Percentiles rank a stretch among this genome's conserved stretches.
These are phyloP conservation scores for Kalanchoe fedtschenkoi DNA, from an alignment of 164 flowering plant genomes.

Conservation along the genomic window DNA sequence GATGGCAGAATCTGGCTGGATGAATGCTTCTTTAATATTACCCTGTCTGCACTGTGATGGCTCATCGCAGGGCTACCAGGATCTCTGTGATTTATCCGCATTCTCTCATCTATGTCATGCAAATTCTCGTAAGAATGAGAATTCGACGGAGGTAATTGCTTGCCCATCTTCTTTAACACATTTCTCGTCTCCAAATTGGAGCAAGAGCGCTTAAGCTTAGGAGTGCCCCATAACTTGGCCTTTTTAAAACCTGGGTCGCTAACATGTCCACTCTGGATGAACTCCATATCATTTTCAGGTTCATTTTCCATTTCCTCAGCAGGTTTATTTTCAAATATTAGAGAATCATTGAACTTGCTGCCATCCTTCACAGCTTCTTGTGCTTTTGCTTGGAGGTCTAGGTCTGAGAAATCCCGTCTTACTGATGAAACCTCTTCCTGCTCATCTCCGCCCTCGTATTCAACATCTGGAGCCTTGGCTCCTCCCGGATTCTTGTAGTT, in stretches of 20 bases:
- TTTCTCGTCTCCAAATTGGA: constrained; percentile 64
- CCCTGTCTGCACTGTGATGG: too few species aligned
- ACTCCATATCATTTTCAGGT: constrained; percentile 18
- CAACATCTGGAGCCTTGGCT: constrained; percentile 30
- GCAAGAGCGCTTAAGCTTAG: constrained; percentile 74
- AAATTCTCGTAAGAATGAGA: constrained; percentile 51
- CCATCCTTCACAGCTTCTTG: constrained; percentile 13
- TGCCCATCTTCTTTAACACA: constrained; percentile 25
- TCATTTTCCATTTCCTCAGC: constrained; percentile 16
- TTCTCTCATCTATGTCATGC: constrained; percentile 21
- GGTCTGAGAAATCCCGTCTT: constrained; percentile 47
- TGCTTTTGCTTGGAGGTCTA: constrained; percentile 35
- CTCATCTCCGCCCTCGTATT: constrained; percentile 85
- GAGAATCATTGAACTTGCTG: constrained; percentile 6
- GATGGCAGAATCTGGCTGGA: constrained; percentile 86
- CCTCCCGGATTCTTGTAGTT: constrained; percentile 24
- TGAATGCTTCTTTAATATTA: constrained; percentile 77
- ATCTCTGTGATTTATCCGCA: too few species aligned
- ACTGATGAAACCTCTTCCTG: constrained; percentile 41
- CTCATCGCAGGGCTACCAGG: too few species aligned
- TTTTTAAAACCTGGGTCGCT: constrained; percentile 79
- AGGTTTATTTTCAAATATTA: constrained; percentile 9
- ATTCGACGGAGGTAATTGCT: constrained; percentile 33
- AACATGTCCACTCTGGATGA: too few species aligned
- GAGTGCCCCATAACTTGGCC: constrained; percentile 49